Evolutionary conservation across 2,329 filamentous ascomycete genomes (phyloP), one percentile per base, ranked within the genome.

Genomic region (Cercospora zeina): DNA sequence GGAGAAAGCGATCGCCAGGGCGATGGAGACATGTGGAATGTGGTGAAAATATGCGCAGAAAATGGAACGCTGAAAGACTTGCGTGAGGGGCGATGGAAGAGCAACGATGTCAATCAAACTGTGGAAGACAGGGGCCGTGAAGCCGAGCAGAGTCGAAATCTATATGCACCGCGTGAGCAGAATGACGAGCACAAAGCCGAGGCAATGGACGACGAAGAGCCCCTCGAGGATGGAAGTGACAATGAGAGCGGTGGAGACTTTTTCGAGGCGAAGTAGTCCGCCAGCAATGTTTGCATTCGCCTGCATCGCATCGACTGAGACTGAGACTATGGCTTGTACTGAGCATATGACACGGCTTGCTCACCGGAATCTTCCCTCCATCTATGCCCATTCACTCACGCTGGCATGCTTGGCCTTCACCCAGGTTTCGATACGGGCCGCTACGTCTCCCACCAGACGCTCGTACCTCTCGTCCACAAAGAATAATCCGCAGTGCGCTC

Each of bases 401-500:
- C 45, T 37, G 19, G 60, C 65, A 39, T 37, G 31, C 51, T 65
- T 65, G 13, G 67, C 72, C 14, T 65, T 68, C 14, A 76, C 70
- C 75, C 75, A 77, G 30, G 67, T 64, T 59, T 74, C 72, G 14
- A 76, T 68, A 63, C 73, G 64, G 59, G 71, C 73, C 37, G 72
- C 71, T 31, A 76, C 74, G 60, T 76, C 73, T 8, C 73, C 74
- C 8, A 77, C 73, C 51, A 77, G 59, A 8, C 70, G 61, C 63
- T 76, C 73, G 60, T 77, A 77, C 61, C 73, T 63, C 63, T 86
- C 82, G 6, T 88, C 87, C 0, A 86, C 77, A 11, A 90, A 85
- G 77, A 96, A 96, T 56, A 96, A 78, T 0, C 89, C 88, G 65
- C 90, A 93, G 73, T 96, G 92, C 9, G 92, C 93, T 6, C 85